Base-by-base conservation (phyloP, 2,329 filamentous ascomycete genomes). In the Anthostomella pinea region DNA sequence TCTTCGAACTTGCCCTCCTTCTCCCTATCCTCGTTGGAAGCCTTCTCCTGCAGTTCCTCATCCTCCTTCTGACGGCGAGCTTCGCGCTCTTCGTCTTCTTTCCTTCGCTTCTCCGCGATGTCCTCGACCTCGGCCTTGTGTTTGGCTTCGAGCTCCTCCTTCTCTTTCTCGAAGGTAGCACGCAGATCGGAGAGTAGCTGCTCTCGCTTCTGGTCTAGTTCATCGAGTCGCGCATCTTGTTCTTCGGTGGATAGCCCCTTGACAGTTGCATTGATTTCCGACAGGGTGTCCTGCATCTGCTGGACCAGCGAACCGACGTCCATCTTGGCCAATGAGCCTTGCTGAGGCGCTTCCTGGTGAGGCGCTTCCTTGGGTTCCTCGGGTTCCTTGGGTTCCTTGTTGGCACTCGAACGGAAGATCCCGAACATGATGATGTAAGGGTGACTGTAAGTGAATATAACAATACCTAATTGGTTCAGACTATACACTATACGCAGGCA, bases 211-310 rank as follows among this genome's bases (percentile, higher is more conserved):
- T 58, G 46, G 39, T 69, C 67, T n/a, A 68, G 56, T 22, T 59
- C 58, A 28, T 66, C 62, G 9, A 69, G 60, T 16, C 53, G 56
- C 2, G 56, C 45, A 31, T 65, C 55, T 40, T 68, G 64, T 7
- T 54, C 43, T 6, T 53, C 49, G 2, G 51, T 50, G 8, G 60
- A 54, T 14, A 69, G 50, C 2, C 56, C 50, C 9, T 56, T 51
- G 21, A 70, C 49, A 15, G 66, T 64, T 18, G 34, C 39, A 39
- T 63, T 60, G 39, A 70, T 68, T 11, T 56, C 53, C 1, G 62
- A 58, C 28, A 70, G 54, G 14, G 61, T 68, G 35, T 68, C 61
- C 43, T 62, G 63, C 64, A 70, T 66, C 49, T 67, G 61, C 42
- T 59, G 51, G 45, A 69, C 59, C 30, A 70, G 63, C 27, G 54